Conservation (phyloP, 2,329 filamentous ascomycete genomes). For the Apiospora saccharicola region DNA sequence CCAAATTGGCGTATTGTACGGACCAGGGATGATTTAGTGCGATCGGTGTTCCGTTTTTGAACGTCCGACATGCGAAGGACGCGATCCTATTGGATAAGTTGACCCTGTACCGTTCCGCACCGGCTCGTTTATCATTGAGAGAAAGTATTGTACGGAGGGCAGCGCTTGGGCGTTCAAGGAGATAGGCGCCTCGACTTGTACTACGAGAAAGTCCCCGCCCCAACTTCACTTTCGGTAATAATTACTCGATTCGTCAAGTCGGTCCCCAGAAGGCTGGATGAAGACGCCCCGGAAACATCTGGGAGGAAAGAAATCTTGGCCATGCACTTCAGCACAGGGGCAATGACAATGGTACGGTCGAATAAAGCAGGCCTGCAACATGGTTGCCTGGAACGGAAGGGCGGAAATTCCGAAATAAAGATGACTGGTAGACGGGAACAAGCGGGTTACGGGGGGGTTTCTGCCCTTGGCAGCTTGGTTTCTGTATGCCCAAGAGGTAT, state of each 20-base stretch:
- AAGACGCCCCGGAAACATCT: background rate
- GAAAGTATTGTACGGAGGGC: too few species aligned
- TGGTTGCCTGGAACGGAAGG: background rate
- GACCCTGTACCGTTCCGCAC: too few species aligned
- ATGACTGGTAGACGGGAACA: background rate
- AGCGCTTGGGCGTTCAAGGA: too few species aligned
- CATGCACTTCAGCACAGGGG: background rate
- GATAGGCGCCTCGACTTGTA: background rate
- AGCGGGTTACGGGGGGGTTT: background rate
- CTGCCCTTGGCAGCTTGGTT: background rate
- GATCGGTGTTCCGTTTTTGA: too few species aligned
- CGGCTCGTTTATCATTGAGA: too few species aligned
- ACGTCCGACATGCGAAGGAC: too few species aligned
- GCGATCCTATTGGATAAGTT: too few species aligned
- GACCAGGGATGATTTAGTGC: too few species aligned
- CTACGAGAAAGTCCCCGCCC: background rate
- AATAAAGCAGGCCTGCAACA: background rate
- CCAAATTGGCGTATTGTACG: too few species aligned
- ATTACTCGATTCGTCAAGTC: slow-evolving; percentile 2
- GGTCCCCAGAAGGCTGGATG: background rate
- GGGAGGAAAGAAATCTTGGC: background rate
- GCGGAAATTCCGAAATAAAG: background rate
- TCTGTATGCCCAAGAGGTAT: background rate
- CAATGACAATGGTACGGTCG: too few species aligned
- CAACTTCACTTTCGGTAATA: background rate